Percentiles rank a stretch among this genome's conserved stretches.
Evolutionary conservation across 768 basidiomycete genomes (phyloP).

Genomic region (Tubosaeta sp.): DNA sequence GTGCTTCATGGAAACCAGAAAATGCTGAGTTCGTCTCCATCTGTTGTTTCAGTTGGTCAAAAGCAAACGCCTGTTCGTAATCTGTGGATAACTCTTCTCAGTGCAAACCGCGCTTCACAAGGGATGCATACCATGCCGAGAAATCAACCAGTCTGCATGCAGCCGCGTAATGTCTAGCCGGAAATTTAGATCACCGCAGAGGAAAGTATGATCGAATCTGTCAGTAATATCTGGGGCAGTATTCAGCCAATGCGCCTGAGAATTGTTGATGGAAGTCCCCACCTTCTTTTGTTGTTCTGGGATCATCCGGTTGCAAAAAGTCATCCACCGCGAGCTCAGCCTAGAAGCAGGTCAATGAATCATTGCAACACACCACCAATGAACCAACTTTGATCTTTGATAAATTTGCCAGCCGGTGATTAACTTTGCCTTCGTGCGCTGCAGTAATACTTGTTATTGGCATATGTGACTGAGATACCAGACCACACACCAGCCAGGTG

Average conservation of each 20-base stretch:
- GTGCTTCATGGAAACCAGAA: constrained; percentile 72
- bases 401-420: constrained; percentile 81
- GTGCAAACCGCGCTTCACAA: neutral
- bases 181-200: constrained; percentile 92
- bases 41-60: constrained; percentile 81
- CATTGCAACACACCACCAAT: neutral
- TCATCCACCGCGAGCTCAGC: constrained; percentile 74
- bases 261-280: neutral
- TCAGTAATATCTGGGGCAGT: constrained; percentile 63
- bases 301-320: constrained; percentile 63
- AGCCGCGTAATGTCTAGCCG: constrained; percentile 82
- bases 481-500: constrained; percentile 70
- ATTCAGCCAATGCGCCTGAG: constrained; percentile 5
- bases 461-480: neutral
- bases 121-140: constrained; percentile 57
- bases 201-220: constrained; percentile 83
- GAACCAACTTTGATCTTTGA: constrained; percentile 75
- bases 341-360: constrained; percentile 33
- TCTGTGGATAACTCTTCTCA: constrained; percentile 41
- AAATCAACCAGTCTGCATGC: constrained; percentile 93
- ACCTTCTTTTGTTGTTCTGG: constrained; percentile 71
- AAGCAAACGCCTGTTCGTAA: constrained; percentile 79
- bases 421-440: constrained; percentile 75
- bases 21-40: constrained; percentile 71
- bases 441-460: neutral